Percentiles rank a stretch among this genome's conserved stretches.
phyloP scores from a whole-genome alignment of 352 stramenopile genomes.

The Phytophthora hybrid region DNA sequence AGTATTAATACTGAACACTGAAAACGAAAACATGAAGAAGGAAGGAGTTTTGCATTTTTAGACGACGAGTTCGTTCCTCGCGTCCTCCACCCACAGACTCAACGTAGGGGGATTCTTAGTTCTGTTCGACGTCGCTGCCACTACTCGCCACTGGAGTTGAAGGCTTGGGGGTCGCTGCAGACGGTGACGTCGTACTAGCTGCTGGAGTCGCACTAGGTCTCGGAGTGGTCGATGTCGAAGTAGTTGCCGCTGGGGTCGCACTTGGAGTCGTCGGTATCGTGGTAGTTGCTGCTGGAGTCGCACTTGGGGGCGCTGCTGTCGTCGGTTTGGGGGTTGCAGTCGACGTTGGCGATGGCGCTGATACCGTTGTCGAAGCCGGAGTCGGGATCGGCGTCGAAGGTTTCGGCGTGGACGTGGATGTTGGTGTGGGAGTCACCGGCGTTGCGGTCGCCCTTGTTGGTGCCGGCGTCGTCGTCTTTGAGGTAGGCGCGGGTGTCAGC shows the following conservation, averaged over 20 bases:
- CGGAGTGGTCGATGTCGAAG: neutral
- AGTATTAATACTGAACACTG: too few relatives aligned
- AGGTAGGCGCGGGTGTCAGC: neutral
- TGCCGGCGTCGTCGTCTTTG: neutral
- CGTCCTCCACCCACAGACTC: neutral
- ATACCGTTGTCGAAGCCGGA: neutral
- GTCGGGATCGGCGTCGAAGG: conserved; percentile 5
- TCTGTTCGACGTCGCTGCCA: conserved; percentile 17
- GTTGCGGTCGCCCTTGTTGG: neutral
- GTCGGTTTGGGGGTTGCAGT: conserved; percentile 8
- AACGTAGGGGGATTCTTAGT: neutral
- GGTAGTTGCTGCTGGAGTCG: neutral
- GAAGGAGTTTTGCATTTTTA: neutral
- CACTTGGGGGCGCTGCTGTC: neutral
- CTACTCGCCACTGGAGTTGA: conserved; percentile 7
- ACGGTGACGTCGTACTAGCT: neutral
- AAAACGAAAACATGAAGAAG: neutral
- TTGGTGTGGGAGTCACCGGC: neutral
- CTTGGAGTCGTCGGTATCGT: neutral
- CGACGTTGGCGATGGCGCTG: neutral
- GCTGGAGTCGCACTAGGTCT: neutral
- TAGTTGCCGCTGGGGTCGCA: neutral
- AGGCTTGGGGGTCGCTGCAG: neutral
- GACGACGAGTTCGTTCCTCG: conserved; percentile 21
- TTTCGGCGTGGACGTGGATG: neutral